Evolutionary conservation across 202 grass and related monocot species (phyloP), one percentile per base, ranked within the genome.

Genomic region (Alloteropsis angusta): DNA sequence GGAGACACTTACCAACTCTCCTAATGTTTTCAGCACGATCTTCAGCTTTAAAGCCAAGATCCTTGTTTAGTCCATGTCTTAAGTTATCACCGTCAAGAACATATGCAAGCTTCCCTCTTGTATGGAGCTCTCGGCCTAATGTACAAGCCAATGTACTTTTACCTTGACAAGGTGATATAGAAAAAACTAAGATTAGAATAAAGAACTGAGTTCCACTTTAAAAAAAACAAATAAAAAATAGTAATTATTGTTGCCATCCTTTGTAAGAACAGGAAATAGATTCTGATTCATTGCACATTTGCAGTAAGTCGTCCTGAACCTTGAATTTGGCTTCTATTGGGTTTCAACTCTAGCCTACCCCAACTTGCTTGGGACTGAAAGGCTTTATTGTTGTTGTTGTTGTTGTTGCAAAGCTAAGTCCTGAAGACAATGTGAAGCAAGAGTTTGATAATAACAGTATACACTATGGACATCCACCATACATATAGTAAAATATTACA

Each of bases 71-170:
- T 65, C 95, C 95, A 72, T 97, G 95, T 64, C 95, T 88, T 77
- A 97, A 89, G 81, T 94, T 97, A 76, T 97, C 95, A 9, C 95
- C 95, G 25, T 97, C 95, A 68, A 97, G 95, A 58, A 97, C 80
- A 81, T 94, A 94, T 23, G 89, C 48, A 53, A 97, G 91, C 80
- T 89, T 97, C 82, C 91, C 89, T 74, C 87, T 87, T 41, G 85
- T 83, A 65, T 97, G 89, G 37, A 97, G 80, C 80, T 97, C 91
- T 37, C 65, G 80, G 66, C 85, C 85, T 47, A 97, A 77, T 47
- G 89, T 92, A 71, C 95, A 97, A 7, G 95, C 95, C 59, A 97
- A 86, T 3, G 95, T 97, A 75, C 95, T 97, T 88, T 97, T 97
- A 59, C 94, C 94, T 93, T 86, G 45, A 71, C 52, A 84, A 65